These are phyloP conservation scores for Insectozyma bohioensis DNA, from an alignment of 1,139 yeast genomes.

Conservation along the genomic window DNA sequence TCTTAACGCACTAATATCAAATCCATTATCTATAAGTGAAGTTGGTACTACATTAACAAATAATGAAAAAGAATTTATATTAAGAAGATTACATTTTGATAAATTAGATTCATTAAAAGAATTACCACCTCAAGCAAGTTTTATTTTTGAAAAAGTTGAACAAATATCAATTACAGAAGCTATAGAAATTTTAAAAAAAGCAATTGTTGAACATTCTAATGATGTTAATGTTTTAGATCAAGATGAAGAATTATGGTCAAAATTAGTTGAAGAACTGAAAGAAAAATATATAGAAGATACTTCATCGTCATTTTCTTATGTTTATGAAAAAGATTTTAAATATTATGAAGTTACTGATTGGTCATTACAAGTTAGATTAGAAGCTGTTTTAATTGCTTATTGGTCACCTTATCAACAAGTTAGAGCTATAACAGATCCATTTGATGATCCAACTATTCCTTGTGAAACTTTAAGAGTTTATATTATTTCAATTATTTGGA, in stretches of 20 bases:
- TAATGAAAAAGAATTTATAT: constrained; percentile 26
- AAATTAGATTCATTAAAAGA: constrained; percentile 25
- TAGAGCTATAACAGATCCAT: constrained; percentile 54
- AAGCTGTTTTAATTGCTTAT: constrained; percentile 49
- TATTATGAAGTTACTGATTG: constrained; percentile 18
- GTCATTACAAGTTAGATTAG: constrained; percentile 32
- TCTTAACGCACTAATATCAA: constrained; percentile 19
- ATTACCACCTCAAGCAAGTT: constrained; percentile 25
- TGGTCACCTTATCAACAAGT: constrained; percentile 69
- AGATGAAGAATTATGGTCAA: constrained; percentile 7
- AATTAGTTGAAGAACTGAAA: constrained; percentile 1
- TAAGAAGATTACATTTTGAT: constrained; percentile 26
- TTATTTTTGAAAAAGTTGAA: constrained; percentile 30
- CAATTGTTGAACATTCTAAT: constrained; percentile 19
- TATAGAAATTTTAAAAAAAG: constrained; percentile 18
- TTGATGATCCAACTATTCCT: constrained; percentile 50
- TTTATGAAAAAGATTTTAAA: neutral
- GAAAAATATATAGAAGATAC: constrained; percentile 8
- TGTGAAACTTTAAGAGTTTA: constrained; percentile 61
- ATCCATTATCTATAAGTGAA: constrained; percentile 21
- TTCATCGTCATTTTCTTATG: constrained; percentile 28
- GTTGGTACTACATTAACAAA: constrained; percentile 24
- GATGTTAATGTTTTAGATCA: constrained; percentile 22
- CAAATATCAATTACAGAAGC: constrained; percentile 22
- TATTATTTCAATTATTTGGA: constrained; percentile 52